These are phyloP conservation scores for Aspergillus carlsbadensis DNA, from an alignment of 495 filamentous ascomycete species.

Conservation along the genomic window DNA sequence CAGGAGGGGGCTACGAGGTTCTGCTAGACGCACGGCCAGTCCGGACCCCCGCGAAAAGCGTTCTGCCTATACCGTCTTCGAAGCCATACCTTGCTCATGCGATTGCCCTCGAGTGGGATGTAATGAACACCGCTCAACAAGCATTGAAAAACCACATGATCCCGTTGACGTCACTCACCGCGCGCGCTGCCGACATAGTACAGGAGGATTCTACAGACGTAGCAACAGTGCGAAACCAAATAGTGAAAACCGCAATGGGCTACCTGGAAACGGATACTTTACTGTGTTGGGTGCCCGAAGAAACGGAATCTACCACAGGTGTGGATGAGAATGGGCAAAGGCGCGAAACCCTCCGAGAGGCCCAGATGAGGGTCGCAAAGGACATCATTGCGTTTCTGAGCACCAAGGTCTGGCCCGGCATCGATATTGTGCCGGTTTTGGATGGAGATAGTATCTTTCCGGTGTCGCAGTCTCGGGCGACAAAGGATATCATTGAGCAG, in stretches of 20 bases:
- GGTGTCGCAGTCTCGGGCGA: conserved; percentile 63
- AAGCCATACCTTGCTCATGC: conserved; percentile 84
- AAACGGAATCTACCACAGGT: conserved; percentile 27
- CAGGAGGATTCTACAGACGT: conserved; percentile 58
- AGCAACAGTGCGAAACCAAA: conserved; percentile 49
- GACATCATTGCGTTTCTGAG: conserved; percentile 70
- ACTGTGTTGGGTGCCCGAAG: conserved; percentile 85
- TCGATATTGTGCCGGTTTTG: conserved; percentile 73
- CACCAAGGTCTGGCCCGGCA: conserved; percentile 78
- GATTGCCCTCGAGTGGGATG: conserved; percentile 91
- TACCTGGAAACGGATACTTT: conserved; percentile 92
- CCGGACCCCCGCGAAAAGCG: conserved; percentile 68
- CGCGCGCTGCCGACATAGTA: conserved; percentile 76
- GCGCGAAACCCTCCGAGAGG: conserved; percentile 59
- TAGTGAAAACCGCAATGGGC: conserved; percentile 67
- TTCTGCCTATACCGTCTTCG: conserved; percentile 66
- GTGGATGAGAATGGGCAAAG: conserved; percentile 28
- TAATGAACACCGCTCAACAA: conserved; percentile 73
- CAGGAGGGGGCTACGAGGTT: conserved; percentile 65
- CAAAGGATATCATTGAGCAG: conserved; percentile 68
- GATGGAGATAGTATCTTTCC: conserved; percentile 73
- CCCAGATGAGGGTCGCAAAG: conserved; percentile 65
- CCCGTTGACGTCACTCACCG: conserved; percentile 81
- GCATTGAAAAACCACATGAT: conserved; percentile 77
- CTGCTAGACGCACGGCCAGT: conserved; percentile 80